A percentile compares a stretch with the other conserved stretches of the same genome.
Evolutionary conservation across 1,139 yeast genomes (phyloP).

Genomic region (Zygoascus sp.): DNA sequence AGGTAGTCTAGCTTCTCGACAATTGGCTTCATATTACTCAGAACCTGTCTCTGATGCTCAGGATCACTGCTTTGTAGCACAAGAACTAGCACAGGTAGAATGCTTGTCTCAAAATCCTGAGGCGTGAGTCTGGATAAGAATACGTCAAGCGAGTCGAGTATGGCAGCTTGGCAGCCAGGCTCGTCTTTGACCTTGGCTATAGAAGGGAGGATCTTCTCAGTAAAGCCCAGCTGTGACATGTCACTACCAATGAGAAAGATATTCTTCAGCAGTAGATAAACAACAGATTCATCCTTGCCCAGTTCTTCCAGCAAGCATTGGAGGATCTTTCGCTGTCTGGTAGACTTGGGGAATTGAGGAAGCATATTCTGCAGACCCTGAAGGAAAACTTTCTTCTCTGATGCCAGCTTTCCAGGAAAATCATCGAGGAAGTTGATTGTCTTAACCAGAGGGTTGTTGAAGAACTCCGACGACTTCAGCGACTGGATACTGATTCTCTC

Average conservation of each 20-base stretch:
- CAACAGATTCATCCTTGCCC: slow-evolving; percentile 45
- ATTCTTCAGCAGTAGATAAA: slow-evolving; percentile 53
- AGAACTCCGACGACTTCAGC: slow-evolving; percentile 55
- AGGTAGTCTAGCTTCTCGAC: slow-evolving; percentile 61
- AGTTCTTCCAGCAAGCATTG: slow-evolving; percentile 56
- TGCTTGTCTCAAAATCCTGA: slow-evolving; percentile 37
- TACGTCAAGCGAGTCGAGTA: slow-evolving; percentile 54
- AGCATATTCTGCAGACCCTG: slow-evolving; percentile 58
- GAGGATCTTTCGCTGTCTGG: slow-evolving; percentile 67
- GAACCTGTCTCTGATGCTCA: slow-evolving; percentile 53
- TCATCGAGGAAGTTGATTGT: slow-evolving; percentile 83
- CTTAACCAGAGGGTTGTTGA: slow-evolving; percentile 77
- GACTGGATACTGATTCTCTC: slow-evolving; percentile 43
- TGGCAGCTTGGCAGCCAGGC: slow-evolving; percentile 47
- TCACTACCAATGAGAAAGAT: slow-evolving; percentile 56
- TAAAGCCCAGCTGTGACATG: slow-evolving; percentile 71
- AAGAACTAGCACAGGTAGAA: slow-evolving; percentile 36
- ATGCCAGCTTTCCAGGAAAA: slow-evolving; percentile 64
- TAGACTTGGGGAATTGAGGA: slow-evolving; percentile 63
- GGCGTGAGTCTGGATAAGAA: slow-evolving; percentile 50
- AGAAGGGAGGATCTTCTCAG: slow-evolving; percentile 60
- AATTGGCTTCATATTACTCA: slow-evolving; percentile 44
- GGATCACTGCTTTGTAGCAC: slow-evolving; percentile 35
- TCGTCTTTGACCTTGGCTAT: slow-evolving; percentile 43
- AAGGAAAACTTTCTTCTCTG: slow-evolving; percentile 67